phyloP scores from a whole-genome alignment of 1,284 basidiomycete species.

The Psilocybe mexicana region DNA sequence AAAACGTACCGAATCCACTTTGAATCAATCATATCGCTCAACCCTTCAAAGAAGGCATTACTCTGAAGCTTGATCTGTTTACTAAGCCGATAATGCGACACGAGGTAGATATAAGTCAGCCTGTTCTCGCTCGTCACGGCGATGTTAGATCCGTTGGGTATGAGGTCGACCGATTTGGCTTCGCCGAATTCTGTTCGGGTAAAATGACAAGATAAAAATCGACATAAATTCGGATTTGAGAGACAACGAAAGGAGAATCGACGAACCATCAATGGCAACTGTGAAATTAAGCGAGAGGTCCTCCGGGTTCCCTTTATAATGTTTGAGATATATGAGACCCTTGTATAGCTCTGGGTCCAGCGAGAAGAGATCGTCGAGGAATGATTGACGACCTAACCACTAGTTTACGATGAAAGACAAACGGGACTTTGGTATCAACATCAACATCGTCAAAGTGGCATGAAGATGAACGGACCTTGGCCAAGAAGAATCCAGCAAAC shows the following conservation, averaged over 20 bases:
- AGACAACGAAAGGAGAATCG: conserved; percentile 1
- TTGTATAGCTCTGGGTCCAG: conserved; percentile 94
- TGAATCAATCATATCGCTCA: conserved; percentile 86
- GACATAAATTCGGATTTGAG: neutral
- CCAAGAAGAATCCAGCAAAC: conserved; percentile 95
- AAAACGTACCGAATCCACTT: conserved; percentile 79
- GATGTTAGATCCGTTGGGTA: conserved; percentile 83
- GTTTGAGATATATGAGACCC: conserved; percentile 91
- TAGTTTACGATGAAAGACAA: conserved; percentile 28
- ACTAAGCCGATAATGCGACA: conserved; percentile 88
- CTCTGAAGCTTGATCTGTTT: conserved; percentile 89
- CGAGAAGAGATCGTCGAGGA: conserved; percentile 87
- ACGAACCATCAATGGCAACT: conserved; percentile 79
- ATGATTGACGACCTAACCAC: conserved; percentile 90
- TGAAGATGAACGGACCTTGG: conserved; percentile 57
- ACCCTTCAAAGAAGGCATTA: conserved; percentile 81
- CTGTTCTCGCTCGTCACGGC: conserved; percentile 90
- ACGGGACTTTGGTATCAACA: neutral
- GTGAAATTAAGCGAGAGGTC: conserved; percentile 95
- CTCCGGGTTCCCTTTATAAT: conserved; percentile 86
- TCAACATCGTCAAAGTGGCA: neutral
- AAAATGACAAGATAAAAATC: neutral
- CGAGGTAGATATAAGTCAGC: conserved; percentile 87
- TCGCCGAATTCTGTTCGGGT: conserved; percentile 77
- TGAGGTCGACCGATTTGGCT: conserved; percentile 76